Evolutionary conservation across 2,329 filamentous ascomycete genomes (phyloP), one percentile per base, ranked within the genome.

Genomic region (Epichloe bromicola): DNA sequence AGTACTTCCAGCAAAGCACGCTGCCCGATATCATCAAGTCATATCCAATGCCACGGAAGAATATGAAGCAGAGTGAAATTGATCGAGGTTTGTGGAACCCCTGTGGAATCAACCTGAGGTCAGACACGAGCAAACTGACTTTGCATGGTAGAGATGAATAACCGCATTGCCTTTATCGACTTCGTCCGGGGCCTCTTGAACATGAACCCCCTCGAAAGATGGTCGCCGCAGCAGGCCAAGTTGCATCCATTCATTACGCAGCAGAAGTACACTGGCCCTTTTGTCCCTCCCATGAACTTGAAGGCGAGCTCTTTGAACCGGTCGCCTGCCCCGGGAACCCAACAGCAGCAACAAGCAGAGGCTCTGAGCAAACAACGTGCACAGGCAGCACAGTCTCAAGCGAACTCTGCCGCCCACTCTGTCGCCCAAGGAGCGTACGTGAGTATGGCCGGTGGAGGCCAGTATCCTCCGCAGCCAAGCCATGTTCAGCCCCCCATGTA

Each of bases 211-310:
- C 76, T 98, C 36, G 93, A 98, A 68, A 76, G 93, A 65, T 98
- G 93, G 93, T 95, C 93, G 4, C 93, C 93, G 6, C 91, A 96
- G 63, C 93, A 98, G 70, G 93, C 93, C 36, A 96, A 96, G 65
- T 73, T 96, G 53, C 93, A 98, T 64, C 93, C 93, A 0, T 98
- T 98, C 68, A 98, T 98, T 63, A 98, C 93, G 0, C 93, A 98
- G 65, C 86, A 94, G 63, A 98, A 97, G 72, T 98, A 85, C 64
- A 96, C 90, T 0, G 90, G 89, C 1, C 89, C 90, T 3, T 98
- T 98, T 63, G 87, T 97, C 46, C 93, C 93, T 8, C 91, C 91
- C 2, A 95, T 96, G 89, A 95, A 95, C 62, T 73, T 97, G 53
- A 96, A 96, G 66, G 82, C 88, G 19, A 88, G 86, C 60, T 86